phyloP scores from a whole-genome alignment of 331 rosid species.

The Malus hybrid region DNA sequence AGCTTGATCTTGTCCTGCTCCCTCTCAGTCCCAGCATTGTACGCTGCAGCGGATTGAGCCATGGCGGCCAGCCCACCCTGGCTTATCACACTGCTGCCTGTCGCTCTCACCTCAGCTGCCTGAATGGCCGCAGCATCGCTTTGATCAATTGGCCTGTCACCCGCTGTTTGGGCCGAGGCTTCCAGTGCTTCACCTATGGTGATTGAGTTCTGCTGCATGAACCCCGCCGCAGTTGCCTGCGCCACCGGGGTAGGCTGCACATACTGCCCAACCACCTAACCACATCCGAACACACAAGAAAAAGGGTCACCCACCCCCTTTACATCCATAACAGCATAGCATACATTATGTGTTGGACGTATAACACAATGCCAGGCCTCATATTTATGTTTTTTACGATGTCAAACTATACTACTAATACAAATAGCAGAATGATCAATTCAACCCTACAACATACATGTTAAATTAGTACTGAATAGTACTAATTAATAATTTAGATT shows the following conservation, averaged over 20 bases:
- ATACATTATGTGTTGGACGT: too few species aligned
- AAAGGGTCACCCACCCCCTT: not conserved
- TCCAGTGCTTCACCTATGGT: slow-evolving; percentile 83
- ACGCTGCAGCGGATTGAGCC: slow-evolving; percentile 60
- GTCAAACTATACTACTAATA: not conserved
- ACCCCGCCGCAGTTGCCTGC: not conserved
- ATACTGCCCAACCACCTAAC: slow-evolving; percentile 39
- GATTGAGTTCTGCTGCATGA: slow-evolving; percentile 15
- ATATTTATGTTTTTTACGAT: not conserved
- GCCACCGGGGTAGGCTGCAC: slow-evolving; percentile 28
- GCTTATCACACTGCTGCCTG: slow-evolving; percentile 27
- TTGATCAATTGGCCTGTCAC: slow-evolving; percentile 48
- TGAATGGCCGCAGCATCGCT: slow-evolving; percentile 63
- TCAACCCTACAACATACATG: not conserved
- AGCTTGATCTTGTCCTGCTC: slow-evolving; percentile 52
- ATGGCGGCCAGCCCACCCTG: slow-evolving; percentile 53
- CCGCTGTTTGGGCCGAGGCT: slow-evolving; percentile 41
- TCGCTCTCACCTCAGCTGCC: slow-evolving; percentile 69
- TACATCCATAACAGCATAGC: not conserved
- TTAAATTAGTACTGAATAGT: too few species aligned
- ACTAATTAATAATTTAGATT: too few species aligned
- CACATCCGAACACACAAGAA: not conserved
- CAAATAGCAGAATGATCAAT: not conserved
- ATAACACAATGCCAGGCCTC: too few species aligned
- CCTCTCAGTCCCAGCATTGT: slow-evolving; percentile 25